Evolutionary conservation across 164 flowering plant genomes (phyloP).

Genomic region (Tinospora cordifolia): DNA sequence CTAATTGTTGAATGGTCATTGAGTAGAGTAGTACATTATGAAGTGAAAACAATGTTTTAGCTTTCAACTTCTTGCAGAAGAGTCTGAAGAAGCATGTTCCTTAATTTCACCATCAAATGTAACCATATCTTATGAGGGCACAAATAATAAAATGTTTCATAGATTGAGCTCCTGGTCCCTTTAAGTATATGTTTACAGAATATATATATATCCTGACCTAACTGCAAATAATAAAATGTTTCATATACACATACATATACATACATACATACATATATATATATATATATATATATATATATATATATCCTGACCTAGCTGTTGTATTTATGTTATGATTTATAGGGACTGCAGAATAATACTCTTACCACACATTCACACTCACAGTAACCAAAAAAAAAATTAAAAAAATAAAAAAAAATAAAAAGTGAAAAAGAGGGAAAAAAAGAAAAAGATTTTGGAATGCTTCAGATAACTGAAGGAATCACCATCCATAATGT

Average conservation of each 20-base stretch:
- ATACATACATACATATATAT: no score
- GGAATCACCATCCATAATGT: background rate
- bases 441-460: background rate
- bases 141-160: background rate
- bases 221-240: no score
- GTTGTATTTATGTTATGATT: background rate
- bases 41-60: background rate
- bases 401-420: no score
- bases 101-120: background rate
- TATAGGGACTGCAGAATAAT: background rate
- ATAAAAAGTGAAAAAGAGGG: no score
- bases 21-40: background rate
- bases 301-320: background rate
- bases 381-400: background rate
- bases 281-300: no score
- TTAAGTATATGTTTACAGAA: background rate
- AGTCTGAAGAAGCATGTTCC: background rate
- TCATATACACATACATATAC: no score
- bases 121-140: background rate
- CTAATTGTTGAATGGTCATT: background rate
- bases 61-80: background rate
- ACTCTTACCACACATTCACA: background rate
- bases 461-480: background rate
- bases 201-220: background rate
- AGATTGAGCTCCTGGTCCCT: background rate